phyloP scores from a whole-genome alignment of 805 yeast species.

The Yamadazyma kitorensis region DNA sequence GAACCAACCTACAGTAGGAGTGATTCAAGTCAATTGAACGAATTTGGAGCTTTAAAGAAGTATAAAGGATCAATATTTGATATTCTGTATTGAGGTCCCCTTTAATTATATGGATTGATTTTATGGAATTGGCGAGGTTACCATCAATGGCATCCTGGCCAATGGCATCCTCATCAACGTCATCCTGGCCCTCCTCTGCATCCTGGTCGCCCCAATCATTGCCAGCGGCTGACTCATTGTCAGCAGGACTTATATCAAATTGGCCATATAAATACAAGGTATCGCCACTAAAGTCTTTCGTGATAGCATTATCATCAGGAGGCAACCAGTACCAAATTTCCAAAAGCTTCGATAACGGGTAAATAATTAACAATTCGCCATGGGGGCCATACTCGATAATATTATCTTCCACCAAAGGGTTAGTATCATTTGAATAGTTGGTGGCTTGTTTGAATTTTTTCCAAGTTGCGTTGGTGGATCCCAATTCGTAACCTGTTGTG shows the following conservation, averaged over 20 bases:
- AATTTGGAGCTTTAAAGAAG: not conserved
- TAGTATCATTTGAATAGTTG: slow-evolving; percentile 4
- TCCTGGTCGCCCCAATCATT: no score
- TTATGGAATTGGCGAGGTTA: slow-evolving; percentile 3
- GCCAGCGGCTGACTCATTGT: not conserved
- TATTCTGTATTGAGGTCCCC: slow-evolving; percentile 11
- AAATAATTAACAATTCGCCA: slow-evolving; percentile 32
- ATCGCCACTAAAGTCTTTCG: slow-evolving; percentile 21
- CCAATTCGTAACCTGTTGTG: slow-evolving; percentile 35
- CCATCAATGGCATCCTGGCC: not conserved
- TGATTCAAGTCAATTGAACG: not conserved
- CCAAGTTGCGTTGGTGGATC: slow-evolving; percentile 43
- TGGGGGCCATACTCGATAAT: slow-evolving; percentile 25
- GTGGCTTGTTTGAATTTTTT: slow-evolving; percentile 38
- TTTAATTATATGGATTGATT: slow-evolving; percentile 6
- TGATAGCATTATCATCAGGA: slow-evolving; percentile 6
- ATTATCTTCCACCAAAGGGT: slow-evolving; percentile 6
- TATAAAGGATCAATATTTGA: slow-evolving; percentile 5
- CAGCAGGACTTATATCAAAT: slow-evolving; percentile 2
- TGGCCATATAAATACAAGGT: slow-evolving; percentile 21
- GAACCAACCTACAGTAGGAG: not conserved
- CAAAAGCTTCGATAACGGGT: slow-evolving; percentile 14
- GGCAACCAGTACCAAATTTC: slow-evolving; percentile 38
- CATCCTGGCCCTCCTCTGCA: not conserved
- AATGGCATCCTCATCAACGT: not conserved